These are phyloP conservation scores for Russula brevipes DNA, from an alignment of 768 basidiomycete genomes.

Conservation along the genomic window DNA sequence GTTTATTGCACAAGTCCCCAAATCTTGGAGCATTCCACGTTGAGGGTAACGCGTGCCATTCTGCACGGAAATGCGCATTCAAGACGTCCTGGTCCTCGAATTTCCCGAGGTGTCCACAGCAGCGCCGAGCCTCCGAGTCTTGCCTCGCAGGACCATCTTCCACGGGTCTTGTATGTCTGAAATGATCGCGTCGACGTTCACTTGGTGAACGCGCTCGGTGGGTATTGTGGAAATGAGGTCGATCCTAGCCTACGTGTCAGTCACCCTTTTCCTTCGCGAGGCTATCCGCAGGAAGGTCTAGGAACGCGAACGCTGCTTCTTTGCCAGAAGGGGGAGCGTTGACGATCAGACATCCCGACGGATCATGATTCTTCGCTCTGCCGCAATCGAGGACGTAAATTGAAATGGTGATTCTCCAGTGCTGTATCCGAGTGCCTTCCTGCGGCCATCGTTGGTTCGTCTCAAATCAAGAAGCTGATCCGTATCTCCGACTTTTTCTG, in stretches of 20 bases:
- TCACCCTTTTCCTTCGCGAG: conserved; percentile 32
- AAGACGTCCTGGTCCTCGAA: conserved; percentile 49
- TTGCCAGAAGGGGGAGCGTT: conserved; percentile 28
- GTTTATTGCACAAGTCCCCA: conserved; percentile 45
- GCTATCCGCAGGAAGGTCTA: conserved; percentile 34
- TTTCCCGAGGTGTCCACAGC: conserved; percentile 33
- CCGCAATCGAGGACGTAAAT: conserved; percentile 47
- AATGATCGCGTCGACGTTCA: conserved; percentile 50
- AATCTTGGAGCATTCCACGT: conserved; percentile 45
- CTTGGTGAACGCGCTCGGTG: conserved; percentile 46
- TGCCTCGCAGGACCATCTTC: conserved; percentile 41
- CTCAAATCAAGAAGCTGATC: conserved; percentile 44
- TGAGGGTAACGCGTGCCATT: conserved; percentile 41
- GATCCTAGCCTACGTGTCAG: conserved; percentile 41
- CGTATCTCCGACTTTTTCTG: conserved; percentile 48
- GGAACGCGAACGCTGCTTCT: conserved; percentile 40
- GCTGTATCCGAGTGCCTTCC: conserved; percentile 38
- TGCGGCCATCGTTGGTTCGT: conserved; percentile 10
- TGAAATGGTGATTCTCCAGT: conserved; percentile 43
- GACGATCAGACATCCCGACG: conserved; percentile 33
- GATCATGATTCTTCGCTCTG: conserved; percentile 32
- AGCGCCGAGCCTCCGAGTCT: conserved; percentile 37
- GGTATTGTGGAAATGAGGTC: conserved; percentile 45
- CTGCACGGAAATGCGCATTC: conserved; percentile 41
- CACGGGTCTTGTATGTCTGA: conserved; percentile 42